Percentiles rank a stretch among this genome's conserved stretches.
Conservation (phyloP, 768 basidiomycete genomes). For the Mycena filopes region DNA sequence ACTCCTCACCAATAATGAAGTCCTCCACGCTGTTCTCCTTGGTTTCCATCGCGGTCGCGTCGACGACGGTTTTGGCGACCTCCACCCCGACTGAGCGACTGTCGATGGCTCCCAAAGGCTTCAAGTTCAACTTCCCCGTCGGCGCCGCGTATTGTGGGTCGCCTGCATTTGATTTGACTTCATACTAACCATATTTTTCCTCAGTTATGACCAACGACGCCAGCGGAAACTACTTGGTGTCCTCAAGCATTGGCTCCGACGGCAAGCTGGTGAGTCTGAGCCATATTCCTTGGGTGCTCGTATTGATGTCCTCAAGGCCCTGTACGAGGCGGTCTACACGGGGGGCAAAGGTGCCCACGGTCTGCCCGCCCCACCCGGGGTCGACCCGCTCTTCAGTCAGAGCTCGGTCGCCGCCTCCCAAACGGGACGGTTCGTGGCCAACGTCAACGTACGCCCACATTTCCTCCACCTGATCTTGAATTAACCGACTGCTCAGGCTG, state of each 20-base stretch:
- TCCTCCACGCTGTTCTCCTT: conserved; percentile 1
- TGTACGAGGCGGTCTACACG: conserved; percentile 29
- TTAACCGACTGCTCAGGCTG: conserved; percentile 40
- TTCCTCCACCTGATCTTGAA: not conserved
- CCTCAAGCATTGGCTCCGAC: conserved; percentile 42
- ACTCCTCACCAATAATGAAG: not conserved
- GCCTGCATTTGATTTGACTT: too few species aligned
- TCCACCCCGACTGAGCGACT: not conserved
- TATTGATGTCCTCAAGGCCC: conserved; percentile 37
- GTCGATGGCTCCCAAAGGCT: conserved; percentile 1
- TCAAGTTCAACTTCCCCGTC: not conserved
- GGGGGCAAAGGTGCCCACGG: conserved; percentile 38
- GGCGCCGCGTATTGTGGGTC: conserved; percentile 27
- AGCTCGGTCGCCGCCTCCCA: conserved; percentile 35
- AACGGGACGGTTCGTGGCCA: conserved; percentile 8
- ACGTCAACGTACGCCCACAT: conserved; percentile 6
- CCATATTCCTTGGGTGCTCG: conserved; percentile 31
- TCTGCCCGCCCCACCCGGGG: conserved; percentile 15
- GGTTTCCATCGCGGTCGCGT: not conserved
- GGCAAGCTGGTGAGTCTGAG: conserved; percentile 39
- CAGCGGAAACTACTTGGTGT: conserved; percentile 45
- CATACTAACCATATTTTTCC: not conserved
- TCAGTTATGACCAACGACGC: conserved; percentile 52
- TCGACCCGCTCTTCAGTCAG: conserved; percentile 43
- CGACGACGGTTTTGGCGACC: conserved; percentile 2